A percentile compares a stretch with the other conserved stretches of the same genome.
Evolutionary conservation across 768 basidiomycete genomes (phyloP).

Genomic region (Podaxis sp.): DNA sequence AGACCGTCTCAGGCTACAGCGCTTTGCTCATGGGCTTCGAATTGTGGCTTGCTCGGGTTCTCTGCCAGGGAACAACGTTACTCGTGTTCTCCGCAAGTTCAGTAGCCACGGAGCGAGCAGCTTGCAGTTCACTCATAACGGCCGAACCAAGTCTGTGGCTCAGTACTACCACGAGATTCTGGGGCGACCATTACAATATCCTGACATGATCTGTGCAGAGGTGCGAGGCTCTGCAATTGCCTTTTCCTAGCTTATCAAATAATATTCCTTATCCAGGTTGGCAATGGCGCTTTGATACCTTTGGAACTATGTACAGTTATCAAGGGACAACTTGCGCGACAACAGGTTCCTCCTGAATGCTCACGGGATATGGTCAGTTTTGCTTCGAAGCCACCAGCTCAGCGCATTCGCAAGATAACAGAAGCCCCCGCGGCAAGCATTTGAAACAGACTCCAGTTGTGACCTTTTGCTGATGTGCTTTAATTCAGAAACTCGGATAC

Average conservation of each 20-base stretch:
- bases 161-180: slow-evolving; percentile 19
- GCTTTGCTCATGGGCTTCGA: slow-evolving; percentile 29
- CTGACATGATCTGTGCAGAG: slow-evolving; percentile 52
- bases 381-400: slow-evolving; percentile 56
- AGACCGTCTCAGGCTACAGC: slow-evolving; percentile 25
- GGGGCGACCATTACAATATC: slow-evolving; percentile 35
- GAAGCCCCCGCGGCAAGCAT: slow-evolving; percentile 43
- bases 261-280: slow-evolving; percentile 38
- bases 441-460: neutral
- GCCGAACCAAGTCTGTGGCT: slow-evolving; percentile 40
- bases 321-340: slow-evolving; percentile 63
- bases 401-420: slow-evolving; percentile 50
- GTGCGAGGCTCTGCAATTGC: slow-evolving; percentile 24
- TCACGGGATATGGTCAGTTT: slow-evolving; percentile 60
- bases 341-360: slow-evolving; percentile 63
- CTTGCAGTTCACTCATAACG: slow-evolving; percentile 45
- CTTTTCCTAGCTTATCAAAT: neutral
- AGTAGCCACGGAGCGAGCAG: slow-evolving; percentile 43
- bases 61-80: neutral
- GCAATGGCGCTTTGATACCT: slow-evolving; percentile 57
- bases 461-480: neutral
- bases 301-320: slow-evolving; percentile 63
- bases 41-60: slow-evolving; percentile 12
- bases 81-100: slow-evolving; percentile 53
- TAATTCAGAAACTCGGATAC: slow-evolving; percentile 48